Base-by-base conservation (phyloP, 805 yeast species). In the Candida tibetensis region DNA sequence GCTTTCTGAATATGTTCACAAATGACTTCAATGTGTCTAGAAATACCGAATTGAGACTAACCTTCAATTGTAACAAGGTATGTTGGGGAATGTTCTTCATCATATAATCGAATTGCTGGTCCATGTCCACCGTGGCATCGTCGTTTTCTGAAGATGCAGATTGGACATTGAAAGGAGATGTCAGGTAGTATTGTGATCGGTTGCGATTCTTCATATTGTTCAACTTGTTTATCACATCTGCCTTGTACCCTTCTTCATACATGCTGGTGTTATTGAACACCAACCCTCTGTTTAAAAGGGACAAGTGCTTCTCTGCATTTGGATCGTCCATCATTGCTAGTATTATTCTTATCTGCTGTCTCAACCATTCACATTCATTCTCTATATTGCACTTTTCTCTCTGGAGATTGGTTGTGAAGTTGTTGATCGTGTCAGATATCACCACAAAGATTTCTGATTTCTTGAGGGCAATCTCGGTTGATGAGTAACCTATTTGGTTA, bases 401-500 rank as follows among this genome's bases (percentile, higher is more conserved):
- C 30, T 57, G 58, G n/a, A 64, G 40, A 25, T 42, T 53, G 17
- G 37, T 33, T 2, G 64, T 49, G 42, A 60, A 76, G 41, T 66
- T 62, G 15, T 66, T 57, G 21, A 79, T 74, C 1, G 79, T 72
- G 18, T 66, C 65, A 25, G 79, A 72, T 4, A 79, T 62, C 4
- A 67, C 67, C 12, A 59, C 66, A 46, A 79, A 78, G 10, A 79
- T 70, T 30, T 66, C 64, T 23, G 69, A 57, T 46, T 76, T 79
- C 46, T 76, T 79, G 26, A 57, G 57, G 10, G 70, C 51, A 2
- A 76, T 71, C 40, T 78, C 82, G 6, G 55, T 49, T n/a, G 65
- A 53, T 1, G 81, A 66, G 49, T 74, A 77, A 1, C 85, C 85
- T 28, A 79, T 79, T 40, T 68, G 71, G 33, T 63, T 62, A 51